Evolutionary conservation across 345 rosid species (phyloP).

Genomic region (Acer campestre): DNA sequence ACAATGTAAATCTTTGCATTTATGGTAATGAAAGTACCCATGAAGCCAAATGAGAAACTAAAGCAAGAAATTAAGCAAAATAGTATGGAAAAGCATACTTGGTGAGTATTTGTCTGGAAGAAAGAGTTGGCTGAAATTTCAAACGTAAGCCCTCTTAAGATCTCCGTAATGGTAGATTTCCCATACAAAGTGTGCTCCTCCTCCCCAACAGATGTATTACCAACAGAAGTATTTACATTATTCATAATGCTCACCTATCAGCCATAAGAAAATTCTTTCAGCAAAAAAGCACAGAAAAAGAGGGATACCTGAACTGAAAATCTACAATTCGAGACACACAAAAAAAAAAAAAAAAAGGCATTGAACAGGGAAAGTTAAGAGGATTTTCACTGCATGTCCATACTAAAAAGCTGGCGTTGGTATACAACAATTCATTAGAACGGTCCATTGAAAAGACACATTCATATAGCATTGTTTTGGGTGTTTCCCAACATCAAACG

Average conservation of each 20-base stretch:
- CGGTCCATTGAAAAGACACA: neutral
- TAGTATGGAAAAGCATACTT: slow-evolving; percentile 44
- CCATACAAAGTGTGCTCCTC: slow-evolving; percentile 79
- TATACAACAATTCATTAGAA: neutral
- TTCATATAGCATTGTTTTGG: neutral
- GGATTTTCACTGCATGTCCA: neutral
- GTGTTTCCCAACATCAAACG: neutral
- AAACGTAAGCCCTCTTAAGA: slow-evolving; percentile 77
- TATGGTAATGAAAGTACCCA: slow-evolving; percentile 7
- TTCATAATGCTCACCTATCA: slow-evolving; percentile 81
- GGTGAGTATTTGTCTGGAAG: slow-evolving; percentile 89
- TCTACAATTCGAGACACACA: neutral
- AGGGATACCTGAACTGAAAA: neutral
- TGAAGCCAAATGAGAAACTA: slow-evolving; percentile 3
- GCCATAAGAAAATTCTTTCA: slow-evolving; percentile 9
- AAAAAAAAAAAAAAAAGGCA: neutral
- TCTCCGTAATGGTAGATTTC: slow-evolving; percentile 72
- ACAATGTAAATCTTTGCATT: slow-evolving; percentile 22
- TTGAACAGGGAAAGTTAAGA: neutral
- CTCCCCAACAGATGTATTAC: slow-evolving; percentile 94
- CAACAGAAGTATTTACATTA: slow-evolving; percentile 86
- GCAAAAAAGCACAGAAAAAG: slow-evolving; percentile 1
- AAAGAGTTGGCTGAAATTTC: slow-evolving; percentile 97
- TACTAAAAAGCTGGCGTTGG: neutral
- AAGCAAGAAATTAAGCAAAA: neutral